Conservation (phyloP, 2,329 filamentous ascomycete genomes). For the Alternaria novae-zelandiae region DNA sequence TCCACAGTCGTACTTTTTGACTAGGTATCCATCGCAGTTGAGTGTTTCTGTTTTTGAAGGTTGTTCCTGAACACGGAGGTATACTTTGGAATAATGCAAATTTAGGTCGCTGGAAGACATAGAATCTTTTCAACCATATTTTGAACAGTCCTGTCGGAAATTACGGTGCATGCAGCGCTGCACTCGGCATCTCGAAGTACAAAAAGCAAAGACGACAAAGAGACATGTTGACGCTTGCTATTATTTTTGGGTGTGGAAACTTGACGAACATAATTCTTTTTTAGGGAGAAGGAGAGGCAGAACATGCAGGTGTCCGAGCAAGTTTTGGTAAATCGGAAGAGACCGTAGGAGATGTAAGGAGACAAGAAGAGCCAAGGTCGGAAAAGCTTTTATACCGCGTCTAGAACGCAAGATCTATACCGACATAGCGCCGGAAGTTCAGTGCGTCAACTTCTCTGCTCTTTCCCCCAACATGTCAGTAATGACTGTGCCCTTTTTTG, state of each 20-base stretch:
- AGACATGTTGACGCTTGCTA: neutral
- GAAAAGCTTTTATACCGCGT: neutral
- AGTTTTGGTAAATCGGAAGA: neutral
- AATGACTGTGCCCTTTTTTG: neutral
- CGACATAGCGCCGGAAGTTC: neutral
- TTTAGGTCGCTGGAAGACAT: too few relatives aligned
- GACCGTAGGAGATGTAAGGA: neutral
- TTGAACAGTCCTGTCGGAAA: too few relatives aligned
- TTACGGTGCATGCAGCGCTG: too few relatives aligned
- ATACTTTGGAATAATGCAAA: too few relatives aligned
- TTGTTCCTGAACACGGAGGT: too few relatives aligned
- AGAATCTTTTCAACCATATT: too few relatives aligned
- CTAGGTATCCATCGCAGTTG: too few relatives aligned
- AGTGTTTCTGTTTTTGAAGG: too few relatives aligned
- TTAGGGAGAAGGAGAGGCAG: neutral
- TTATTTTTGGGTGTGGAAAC: too few relatives aligned
- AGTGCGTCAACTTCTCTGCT: neutral
- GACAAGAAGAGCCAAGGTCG: neutral
- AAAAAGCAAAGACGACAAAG: neutral
- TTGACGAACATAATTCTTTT: neutral
- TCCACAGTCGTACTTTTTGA: too few relatives aligned
- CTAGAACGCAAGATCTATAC: accelerated
- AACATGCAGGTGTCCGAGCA: neutral
- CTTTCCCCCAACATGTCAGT: neutral
- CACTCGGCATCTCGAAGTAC: too few relatives aligned